Evolutionary conservation across 495 filamentous ascomycete species (phyloP).

Genomic region (Evernia prunastri): DNA sequence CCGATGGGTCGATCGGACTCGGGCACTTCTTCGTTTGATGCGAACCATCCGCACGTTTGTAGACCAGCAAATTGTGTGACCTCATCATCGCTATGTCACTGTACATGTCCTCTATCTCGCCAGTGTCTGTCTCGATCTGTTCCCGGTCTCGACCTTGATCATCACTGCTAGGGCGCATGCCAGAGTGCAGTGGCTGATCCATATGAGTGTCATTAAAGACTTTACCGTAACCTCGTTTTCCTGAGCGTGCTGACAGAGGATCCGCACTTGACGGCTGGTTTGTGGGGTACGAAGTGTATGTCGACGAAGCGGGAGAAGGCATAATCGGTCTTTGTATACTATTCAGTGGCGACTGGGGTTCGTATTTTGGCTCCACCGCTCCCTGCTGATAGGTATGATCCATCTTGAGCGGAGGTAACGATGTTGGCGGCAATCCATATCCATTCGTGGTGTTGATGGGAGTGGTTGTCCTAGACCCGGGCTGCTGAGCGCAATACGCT

Average conservation of each 20-base stretch:
- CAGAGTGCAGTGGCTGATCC: constrained; percentile 20
- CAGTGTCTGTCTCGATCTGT: constrained; percentile 26
- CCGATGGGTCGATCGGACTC: constrained; percentile 16
- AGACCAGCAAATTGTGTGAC: constrained; percentile 17
- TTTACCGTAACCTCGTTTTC: constrained; percentile 21
- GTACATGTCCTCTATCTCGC: constrained; percentile 21
- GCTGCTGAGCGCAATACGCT: constrained; percentile 14
- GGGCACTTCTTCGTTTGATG: constrained; percentile 28
- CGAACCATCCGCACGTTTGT: constrained; percentile 27
- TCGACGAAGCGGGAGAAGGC: constrained; percentile 12
- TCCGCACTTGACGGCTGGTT: background rate
- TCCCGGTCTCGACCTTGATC: constrained; percentile 22
- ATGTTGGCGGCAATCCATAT: constrained; percentile 9
- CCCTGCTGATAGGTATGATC: constrained; percentile 10
- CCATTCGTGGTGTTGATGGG: constrained; percentile 16
- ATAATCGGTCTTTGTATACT: constrained; percentile 15
- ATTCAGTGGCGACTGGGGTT: constrained; percentile 15
- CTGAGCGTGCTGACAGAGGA: constrained; percentile 7
- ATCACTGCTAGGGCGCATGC: constrained; percentile 23
- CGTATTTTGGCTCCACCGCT: constrained; percentile 17
- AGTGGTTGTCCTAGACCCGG: constrained; percentile 18
- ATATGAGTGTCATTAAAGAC: constrained; percentile 24
- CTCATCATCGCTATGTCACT: constrained; percentile 11
- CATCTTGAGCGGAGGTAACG: constrained; percentile 18
- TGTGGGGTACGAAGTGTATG: constrained; percentile 4